Base-by-base conservation (phyloP, 345 rosid species). In the Alliaria petiolata region DNA sequence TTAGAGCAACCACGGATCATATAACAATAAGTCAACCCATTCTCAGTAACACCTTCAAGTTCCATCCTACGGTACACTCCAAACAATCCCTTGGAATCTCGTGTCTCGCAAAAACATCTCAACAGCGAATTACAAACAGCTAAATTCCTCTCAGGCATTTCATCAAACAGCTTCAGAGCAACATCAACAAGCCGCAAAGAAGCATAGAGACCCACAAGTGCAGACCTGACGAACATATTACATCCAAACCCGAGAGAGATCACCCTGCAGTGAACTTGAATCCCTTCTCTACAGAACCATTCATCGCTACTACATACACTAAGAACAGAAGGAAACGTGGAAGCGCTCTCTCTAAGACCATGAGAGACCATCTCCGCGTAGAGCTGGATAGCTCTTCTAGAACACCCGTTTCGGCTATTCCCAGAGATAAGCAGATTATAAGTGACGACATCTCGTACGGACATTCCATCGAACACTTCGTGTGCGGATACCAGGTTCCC, bases 261-360 rank as follows among this genome's bases (percentile, higher is more conserved):
- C 72, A 82, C 86, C 74, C 97, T 87, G 67, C 95, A 80, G 46
- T 88, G 95, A 71, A 82, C 85, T 66, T 88, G 96, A 74, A 69
- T 71, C 44, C 93, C 96, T 80, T 83, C 90, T 65, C 55, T 62
- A 28, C 17, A 58, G 38, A 88, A 80, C 61, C 75, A 77, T 5
- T 50, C 78, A 39, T 76, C 62, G 22, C 74, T 69, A 81, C 76
- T 71, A 82, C 96, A 89, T 45, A 83, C 69, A 77, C 95, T 85
- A 49, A 85, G 39, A 62, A 86, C 87, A 7, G 93, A 84, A 62
- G 93, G 85, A 75, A 84, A 85, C 7, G 92, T 87, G 1, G 84
- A 81, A 13, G 84, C 83, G 64, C 78, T 89, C 78, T 92, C 98
- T 71, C 71, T 75, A 22, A 92, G 75, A 58, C 85, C 87, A 50